Percentiles rank a stretch among this genome's conserved stretches.
phyloP scores from a whole-genome alignment of 129 eudicot species.

The Pittosporum tobira region DNA sequence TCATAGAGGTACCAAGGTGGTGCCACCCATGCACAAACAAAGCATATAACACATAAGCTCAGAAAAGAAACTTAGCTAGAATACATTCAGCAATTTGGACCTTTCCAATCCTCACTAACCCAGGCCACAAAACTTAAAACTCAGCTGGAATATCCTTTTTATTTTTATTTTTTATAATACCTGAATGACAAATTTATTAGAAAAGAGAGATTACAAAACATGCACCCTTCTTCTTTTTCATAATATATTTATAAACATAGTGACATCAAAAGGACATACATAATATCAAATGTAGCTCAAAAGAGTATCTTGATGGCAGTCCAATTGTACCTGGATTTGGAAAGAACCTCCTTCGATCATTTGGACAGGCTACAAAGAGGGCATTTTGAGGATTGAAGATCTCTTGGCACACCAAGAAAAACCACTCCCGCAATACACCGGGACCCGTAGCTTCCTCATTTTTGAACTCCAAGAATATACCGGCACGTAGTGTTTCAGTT shows the following conservation, averaged over 20 bases:
- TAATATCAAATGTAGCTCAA: neutral
- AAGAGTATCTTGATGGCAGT: neutral
- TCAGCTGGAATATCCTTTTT: too few relatives aligned
- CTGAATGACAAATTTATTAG: too few relatives aligned
- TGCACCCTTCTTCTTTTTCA: neutral
- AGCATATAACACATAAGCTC: too few relatives aligned
- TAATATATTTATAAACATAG: neutral
- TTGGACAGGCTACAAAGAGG: conserved; percentile 49
- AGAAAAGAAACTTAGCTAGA: too few relatives aligned
- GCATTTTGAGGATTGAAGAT: conserved; percentile 53
- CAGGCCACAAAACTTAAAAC: too few relatives aligned
- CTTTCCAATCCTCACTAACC: too few relatives aligned
- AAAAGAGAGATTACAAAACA: too few relatives aligned
- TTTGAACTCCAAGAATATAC: conserved; percentile 74
- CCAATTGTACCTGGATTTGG: conserved; percentile 44
- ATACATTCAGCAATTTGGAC: too few relatives aligned
- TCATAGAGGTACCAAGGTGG: too few relatives aligned
- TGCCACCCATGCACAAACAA: too few relatives aligned
- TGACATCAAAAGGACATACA: neutral
- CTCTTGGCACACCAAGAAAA: conserved; percentile 49
- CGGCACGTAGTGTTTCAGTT: conserved; percentile 44
- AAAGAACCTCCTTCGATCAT: conserved; percentile 52
- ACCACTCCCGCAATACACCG: conserved; percentile 88
- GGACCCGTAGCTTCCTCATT: conserved; percentile 97
- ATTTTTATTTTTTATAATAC: too few relatives aligned